A percentile compares a stretch with the other conserved stretches of the same genome.
Evolutionary conservation across 768 basidiomycete species (phyloP).

Genomic region (Albatrellus ellisii): DNA sequence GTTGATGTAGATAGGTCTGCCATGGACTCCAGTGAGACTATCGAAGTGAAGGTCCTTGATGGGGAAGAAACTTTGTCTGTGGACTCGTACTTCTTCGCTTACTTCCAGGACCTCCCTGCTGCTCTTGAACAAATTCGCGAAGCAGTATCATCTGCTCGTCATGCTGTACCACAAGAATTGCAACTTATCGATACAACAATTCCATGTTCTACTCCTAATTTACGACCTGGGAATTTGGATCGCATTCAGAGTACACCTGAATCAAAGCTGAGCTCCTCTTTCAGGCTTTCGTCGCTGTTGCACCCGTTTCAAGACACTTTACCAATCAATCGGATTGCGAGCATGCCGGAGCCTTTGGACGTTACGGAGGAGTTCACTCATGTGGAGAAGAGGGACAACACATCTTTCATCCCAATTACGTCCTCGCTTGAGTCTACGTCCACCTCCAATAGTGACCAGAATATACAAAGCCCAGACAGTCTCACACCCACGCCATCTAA

Average conservation of each 20-base stretch:
- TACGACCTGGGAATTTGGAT: constrained; percentile 4
- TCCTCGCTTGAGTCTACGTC: neutral
- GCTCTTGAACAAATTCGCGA: constrained; percentile 77
- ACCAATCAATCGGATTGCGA: constrained; percentile 23
- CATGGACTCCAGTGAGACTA: constrained; percentile 93
- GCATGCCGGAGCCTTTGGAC: constrained; percentile 21
- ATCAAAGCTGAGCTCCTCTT: constrained; percentile 19
- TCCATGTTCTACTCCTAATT: constrained; percentile 5
- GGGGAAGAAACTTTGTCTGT: constrained; percentile 63
- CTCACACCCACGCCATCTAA: constrained; percentile 1
- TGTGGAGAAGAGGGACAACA: constrained; percentile 37
- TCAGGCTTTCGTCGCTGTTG: constrained; percentile 51
- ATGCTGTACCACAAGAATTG: constrained; percentile 19
- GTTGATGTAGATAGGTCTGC: constrained; percentile 83
- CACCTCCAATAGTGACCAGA: neutral
- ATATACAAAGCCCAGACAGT: neutral
- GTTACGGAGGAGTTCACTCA: constrained; percentile 59
- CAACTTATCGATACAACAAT: constrained; percentile 55
- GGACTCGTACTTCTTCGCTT: constrained; percentile 91
- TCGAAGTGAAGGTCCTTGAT: constrained; percentile 88
- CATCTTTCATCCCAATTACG: constrained; percentile 33
- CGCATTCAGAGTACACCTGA: constrained; percentile 19
- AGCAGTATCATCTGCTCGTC: constrained; percentile 44
- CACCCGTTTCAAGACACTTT: constrained; percentile 51
- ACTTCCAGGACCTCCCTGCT: constrained; percentile 69